phyloP scores from a whole-genome alignment of 2,329 filamentous ascomycete species.

The Botrytis galanthina region DNA sequence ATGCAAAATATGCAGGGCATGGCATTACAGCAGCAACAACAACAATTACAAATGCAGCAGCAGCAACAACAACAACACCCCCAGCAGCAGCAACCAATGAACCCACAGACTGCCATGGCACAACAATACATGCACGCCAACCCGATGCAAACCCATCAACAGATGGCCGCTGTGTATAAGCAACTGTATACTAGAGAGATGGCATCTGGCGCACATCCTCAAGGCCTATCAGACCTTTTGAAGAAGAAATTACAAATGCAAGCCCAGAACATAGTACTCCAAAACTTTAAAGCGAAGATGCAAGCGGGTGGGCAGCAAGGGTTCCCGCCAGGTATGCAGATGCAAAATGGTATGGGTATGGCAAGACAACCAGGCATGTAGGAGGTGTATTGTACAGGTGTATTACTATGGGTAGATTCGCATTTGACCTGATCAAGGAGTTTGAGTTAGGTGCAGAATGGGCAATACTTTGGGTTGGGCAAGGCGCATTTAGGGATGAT shows the following conservation, averaged over 20 bases:
- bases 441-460: neutral
- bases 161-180: neutral
- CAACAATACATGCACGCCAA: slow-evolving; percentile 7
- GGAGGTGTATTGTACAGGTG: neutral
- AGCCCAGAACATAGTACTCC: neutral
- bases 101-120: neutral
- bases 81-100: slow-evolving; percentile 6
- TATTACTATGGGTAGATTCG: neutral
- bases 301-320: slow-evolving; percentile 18
- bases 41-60: neutral
- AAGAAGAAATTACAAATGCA: slow-evolving; percentile 3
- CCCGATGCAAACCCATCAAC: neutral
- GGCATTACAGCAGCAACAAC: neutral
- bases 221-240: neutral
- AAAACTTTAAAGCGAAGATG: neutral
- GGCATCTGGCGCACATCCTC: slow-evolving; percentile 7
- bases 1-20: slow-evolving; percentile 19
- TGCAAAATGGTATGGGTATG: slow-evolving; percentile 37
- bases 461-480: neutral
- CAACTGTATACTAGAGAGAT: neutral
- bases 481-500: slow-evolving; percentile 5
- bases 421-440: neutral
- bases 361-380: slow-evolving; percentile 24
- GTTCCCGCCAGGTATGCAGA: slow-evolving; percentile 32
- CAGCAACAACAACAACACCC: neutral